Conservation (phyloP, 176 grass and related monocot species). For the Puya raimondii region DNA sequence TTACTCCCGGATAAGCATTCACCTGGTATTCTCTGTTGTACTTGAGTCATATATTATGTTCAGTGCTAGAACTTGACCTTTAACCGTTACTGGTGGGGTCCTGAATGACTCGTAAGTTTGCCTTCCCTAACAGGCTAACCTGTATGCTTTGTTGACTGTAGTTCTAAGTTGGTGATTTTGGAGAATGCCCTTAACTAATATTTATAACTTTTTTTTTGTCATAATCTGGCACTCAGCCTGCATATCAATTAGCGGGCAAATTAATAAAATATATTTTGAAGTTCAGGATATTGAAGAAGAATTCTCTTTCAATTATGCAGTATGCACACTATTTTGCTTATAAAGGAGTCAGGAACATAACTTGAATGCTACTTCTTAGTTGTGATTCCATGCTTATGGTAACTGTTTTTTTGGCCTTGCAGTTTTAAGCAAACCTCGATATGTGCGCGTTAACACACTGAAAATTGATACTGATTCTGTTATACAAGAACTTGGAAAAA, state of each 20-base stretch:
- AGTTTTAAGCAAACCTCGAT: conserved; percentile 66
- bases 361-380: background rate
- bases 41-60: background rate
- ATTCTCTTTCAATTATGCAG: background rate
- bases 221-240: background rate
- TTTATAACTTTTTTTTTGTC: too few relatives aligned
- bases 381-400: background rate
- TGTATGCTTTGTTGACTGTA: background rate
- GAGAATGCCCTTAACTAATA: too few relatives aligned
- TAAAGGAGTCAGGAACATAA: background rate
- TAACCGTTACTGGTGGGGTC: too few relatives aligned
- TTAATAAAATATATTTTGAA: too few relatives aligned
- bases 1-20: conserved; percentile 36
- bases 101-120: too few relatives aligned
- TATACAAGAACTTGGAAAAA: conserved; percentile 57
- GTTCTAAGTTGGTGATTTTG: background rate
- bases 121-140: too few relatives aligned
- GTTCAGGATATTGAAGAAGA: too few relatives aligned
- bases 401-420: conserved; percentile 26
- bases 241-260: background rate
- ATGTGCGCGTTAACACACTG: conserved; percentile 76
- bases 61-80: too few relatives aligned
- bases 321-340: background rate
- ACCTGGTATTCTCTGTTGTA: conserved; percentile 26
- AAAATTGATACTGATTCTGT: conserved; percentile 58